Evolutionary conservation across 176 grass and related monocot genomes (phyloP).

Genomic region (Cymbopogon citratus): DNA sequence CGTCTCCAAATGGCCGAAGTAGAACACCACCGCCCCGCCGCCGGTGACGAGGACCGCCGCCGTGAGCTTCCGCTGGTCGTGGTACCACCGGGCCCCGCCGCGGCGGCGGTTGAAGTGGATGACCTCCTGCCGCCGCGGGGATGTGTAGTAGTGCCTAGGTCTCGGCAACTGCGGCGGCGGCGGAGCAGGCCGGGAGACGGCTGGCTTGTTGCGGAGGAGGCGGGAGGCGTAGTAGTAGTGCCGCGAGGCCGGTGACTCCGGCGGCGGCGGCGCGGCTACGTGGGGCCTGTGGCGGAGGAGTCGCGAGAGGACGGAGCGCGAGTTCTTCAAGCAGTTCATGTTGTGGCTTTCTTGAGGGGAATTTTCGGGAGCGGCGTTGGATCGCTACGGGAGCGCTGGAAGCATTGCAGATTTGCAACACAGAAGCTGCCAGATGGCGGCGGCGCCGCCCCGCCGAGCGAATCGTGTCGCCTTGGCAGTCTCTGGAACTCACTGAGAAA

Average conservation of each 20-base stretch:
- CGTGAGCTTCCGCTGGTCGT: conserved; percentile 58
- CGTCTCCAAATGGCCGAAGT: conserved; percentile 81
- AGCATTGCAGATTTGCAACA: not conserved
- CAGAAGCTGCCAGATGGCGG: conserved; percentile 3
- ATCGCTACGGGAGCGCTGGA: not conserved
- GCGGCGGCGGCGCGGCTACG: not conserved
- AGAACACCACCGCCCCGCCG: conserved; percentile 31
- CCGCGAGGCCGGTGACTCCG: not conserved
- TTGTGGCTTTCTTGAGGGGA: not conserved
- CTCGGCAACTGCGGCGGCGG: conserved; percentile 1
- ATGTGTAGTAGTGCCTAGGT: conserved; percentile 35
- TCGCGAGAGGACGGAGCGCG: conserved; percentile 29
- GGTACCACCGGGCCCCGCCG: conserved; percentile 59
- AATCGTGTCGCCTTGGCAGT: not conserved
- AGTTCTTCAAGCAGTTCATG: conserved; percentile 45
- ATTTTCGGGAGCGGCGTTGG: conserved; percentile 10
- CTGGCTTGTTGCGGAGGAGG: conserved; percentile 20
- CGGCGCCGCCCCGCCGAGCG: not conserved
- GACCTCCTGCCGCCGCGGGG: conserved; percentile 38
- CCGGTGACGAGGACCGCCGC: conserved; percentile 38
- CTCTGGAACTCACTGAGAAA: not conserved
- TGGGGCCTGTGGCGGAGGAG: conserved; percentile 31
- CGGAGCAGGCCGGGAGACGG: not conserved
- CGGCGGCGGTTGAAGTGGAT: conserved; percentile 63
- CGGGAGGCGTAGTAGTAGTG: conserved; percentile 30